Base-by-base conservation (phyloP, 306 rosid species). In the Acmispon strigosus region DNA sequence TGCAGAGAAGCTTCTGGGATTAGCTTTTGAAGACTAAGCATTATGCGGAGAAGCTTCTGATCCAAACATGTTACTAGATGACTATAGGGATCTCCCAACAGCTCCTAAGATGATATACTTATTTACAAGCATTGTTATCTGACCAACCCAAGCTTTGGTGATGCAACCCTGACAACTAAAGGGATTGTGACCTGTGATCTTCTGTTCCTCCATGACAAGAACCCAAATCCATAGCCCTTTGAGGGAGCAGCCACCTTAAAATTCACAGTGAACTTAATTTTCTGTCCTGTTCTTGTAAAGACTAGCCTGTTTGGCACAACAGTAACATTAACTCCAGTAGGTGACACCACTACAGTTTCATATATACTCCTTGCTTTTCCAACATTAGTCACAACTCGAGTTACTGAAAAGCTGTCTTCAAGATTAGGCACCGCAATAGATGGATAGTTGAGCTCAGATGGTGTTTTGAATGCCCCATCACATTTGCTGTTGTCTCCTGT, bases 401-500 rank as follows among this genome's bases (percentile, higher is more conserved):
- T 82, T 16, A 86, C 86, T 9, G 92, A 70, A 62, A 70, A 71
- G 47, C 17, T 73, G 58, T 81, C 87, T 72, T 82, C 74, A 53
- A 87, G 96, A 80, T 80, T 80, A 8, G 92, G 90, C 17, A 90
- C 91, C 22, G 85, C 57, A 70, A 90, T 84, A 29, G 96, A 90
- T 32, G 96, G 92, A 84, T 90, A 84, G 77, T 90, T 90, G 43
- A 90, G 87, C 62, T 78, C 77, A 0, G 89, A 81, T 34, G 92
- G 84, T 70, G 85, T 69, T 74, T 57, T 68, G 62, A 85, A 79
- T 71, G 86, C 76, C 17, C 56, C 73, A 52, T 74, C 61, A 71
- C 96, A 90, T 27, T 89, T 85, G 43, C 89, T 84, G 73, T 87
- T 87, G 91, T 87, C 86, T 63, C 84, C 58, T 13, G 96, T 90